phyloP scores from a whole-genome alignment of 106 monocot species.

The Acorus calamus region DNA sequence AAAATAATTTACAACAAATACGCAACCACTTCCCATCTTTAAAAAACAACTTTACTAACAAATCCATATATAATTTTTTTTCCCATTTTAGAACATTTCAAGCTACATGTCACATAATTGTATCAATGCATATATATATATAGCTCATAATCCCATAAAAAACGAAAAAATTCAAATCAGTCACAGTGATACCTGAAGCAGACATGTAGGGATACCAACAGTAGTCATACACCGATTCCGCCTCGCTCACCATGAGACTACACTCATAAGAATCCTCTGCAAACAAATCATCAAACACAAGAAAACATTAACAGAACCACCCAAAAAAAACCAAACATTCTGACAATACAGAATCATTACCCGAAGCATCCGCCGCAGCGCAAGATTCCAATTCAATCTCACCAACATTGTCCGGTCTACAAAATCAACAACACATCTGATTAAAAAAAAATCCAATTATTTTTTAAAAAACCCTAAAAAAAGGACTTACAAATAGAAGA shows the following conservation, averaged over 20 bases:
- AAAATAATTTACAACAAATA: no score
- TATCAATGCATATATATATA: background rate
- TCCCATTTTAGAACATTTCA: no score
- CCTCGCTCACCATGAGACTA: constrained; percentile 52
- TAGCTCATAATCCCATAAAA: background rate
- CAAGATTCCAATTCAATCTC: no score
- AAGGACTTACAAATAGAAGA: constrained; percentile 40
- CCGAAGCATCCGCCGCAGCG: no score
- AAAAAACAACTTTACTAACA: no score
- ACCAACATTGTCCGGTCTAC: no score
- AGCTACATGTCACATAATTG: background rate
- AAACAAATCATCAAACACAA: background rate
- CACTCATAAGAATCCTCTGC: constrained; percentile 59
- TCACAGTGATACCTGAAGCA: constrained; percentile 35
- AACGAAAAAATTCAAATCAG: background rate
- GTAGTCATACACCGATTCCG: constrained; percentile 79
- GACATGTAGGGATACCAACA: constrained; percentile 98
- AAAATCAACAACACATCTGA: background rate
- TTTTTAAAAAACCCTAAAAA: background rate
- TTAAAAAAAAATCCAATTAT: background rate
- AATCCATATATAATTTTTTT: no score
- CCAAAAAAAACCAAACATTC: background rate
- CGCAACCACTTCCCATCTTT: no score
- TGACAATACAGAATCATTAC: no score
- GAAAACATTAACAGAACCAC: background rate